Evolutionary conservation across 257 asterid genomes (phyloP), one percentile per base, ranked within the genome.

Genomic region (Anisodus tanguticus): DNA sequence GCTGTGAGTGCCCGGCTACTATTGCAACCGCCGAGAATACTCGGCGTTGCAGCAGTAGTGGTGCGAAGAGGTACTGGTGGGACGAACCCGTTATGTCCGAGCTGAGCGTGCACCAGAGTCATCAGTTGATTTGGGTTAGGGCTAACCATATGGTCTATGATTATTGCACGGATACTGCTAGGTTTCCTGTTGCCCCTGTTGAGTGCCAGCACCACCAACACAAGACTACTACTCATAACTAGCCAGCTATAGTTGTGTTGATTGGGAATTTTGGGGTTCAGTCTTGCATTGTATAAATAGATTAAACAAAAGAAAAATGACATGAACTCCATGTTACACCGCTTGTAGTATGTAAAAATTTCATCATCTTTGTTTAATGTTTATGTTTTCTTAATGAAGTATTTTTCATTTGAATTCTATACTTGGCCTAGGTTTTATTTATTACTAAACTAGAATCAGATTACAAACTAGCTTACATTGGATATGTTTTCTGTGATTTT

Each of bases 191-290:
- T 1, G 83, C 89, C 0, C 98, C 98, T 10, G 83, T 83, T 13
- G 98, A 95, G 90, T 95, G 98, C 87, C 82, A 80, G 90, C 98
- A 93, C 90, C 97, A 91, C 88, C 97, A 68, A 76, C 97, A 92
- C 86, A 86, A 85, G 47, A 8, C 55, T 64, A n/a, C 12, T 7
- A 69, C 19, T 55, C 71, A 4, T 43, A 8, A 67, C 79, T 82
- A 82, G 76, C 3, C 2, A 3, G 22, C 17, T 4, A 2, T 15
- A 26, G 11, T 3, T 67, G 55, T 67, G 66, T 2, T 7, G 82
- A 68, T 55, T 39, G 22, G 83, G 22, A 68, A 16, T 47, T 41
- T 69, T 63, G 43, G 62, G 51, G 64, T 77, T 77, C 81, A 26
- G 15, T 35, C 9, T 35, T 13, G 22, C 41, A 37, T 5, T 88